Evolutionary conservation across 2,329 filamentous ascomycete genomes (phyloP), one percentile per base, ranked within the genome.

Genomic region (Aspergillus floridensis): DNA sequence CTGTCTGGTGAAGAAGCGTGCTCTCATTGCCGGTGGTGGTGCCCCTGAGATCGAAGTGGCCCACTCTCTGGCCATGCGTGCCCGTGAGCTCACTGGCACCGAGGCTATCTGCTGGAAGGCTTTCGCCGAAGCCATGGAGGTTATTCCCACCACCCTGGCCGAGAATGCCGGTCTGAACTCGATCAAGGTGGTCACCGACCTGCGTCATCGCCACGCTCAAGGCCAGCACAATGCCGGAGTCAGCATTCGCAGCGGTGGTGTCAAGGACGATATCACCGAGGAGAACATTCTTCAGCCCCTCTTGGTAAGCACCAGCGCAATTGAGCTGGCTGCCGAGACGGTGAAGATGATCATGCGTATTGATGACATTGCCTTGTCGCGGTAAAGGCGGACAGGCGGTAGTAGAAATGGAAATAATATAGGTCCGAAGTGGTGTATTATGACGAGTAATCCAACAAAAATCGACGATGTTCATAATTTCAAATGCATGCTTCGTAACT

Each of bases 71-170:
- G 87, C 89, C 59, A 89, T 91, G 77, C 89, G 91, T 72, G 87
- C 93, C 8, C 90, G 93, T 66, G 87, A 88, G 69, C 83, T 97
- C 61, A 88, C 88, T 0, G 96, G 96, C 61, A 97, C 95, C 5
- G 95, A 99, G 77, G 88, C 92, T 44, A 97, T 98, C 73, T 99
- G 95, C 86, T 99, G 92, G 91, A 98, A 97, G 81, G 93, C 93
- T 0, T 99, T 99, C 73, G 95, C 96, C 1, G 93, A 99, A 65
- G 95, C 95, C 7, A 89, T 99, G 81, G 95, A 99, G 80, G 91
- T 99, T 47, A 91, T 99, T 57, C 95, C 96, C 14, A 97, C 93
- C 35, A 99, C 95, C 1, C 83, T 99, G 67, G 96, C 95, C 0
- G 95, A 99, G 81, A 99, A 99, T 70, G 95, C 95, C 0, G 95